Conservation (phyloP, 1,139 yeast genomes). For the Nadsonia starkeyi-henricii region DNA sequence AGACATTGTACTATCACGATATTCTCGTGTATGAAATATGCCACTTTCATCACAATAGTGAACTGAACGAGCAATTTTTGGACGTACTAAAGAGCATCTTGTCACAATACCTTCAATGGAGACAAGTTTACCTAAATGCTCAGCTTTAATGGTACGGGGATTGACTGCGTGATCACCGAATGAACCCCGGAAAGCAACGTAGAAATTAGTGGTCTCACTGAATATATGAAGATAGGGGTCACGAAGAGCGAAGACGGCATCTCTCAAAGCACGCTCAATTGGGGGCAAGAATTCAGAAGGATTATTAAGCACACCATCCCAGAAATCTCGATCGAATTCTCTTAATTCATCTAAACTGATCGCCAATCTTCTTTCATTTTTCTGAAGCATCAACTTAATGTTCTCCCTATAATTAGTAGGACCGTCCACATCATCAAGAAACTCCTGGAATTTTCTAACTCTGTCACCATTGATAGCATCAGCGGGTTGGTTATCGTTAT, state of each 20-base stretch:
- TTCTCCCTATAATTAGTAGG: conserved; percentile 49
- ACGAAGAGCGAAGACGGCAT: conserved; percentile 41
- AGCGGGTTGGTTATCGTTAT: conserved; percentile 5
- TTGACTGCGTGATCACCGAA: conserved; percentile 81
- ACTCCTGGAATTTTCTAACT: conserved; percentile 78
- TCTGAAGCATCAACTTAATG: conserved; percentile 56
- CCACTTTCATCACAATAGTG: conserved; percentile 84
- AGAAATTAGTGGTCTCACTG: conserved; percentile 52
- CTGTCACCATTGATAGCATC: conserved; percentile 47
- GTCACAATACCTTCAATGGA: conserved; percentile 95
- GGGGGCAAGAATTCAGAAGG: conserved; percentile 89
- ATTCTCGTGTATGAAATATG: conserved; percentile 79
- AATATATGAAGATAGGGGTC: conserved; percentile 30
- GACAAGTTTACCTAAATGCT: conserved; percentile 64
- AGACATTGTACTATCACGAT: conserved; percentile 84
- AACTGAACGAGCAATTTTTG: conserved; percentile 82
- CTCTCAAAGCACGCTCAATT: conserved; percentile 74
- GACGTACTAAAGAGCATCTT: conserved; percentile 82
- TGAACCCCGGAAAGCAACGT: conserved; percentile 77
- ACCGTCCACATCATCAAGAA: conserved; percentile 44
- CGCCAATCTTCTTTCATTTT: conserved; percentile 50
- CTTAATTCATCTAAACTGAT: conserved; percentile 80
- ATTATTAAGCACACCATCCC: conserved; percentile 58
- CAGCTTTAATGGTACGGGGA: conserved; percentile 75
- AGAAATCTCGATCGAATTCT: conserved; percentile 65